phyloP scores from a whole-genome alignment of 257 asterid species.

The Cynanchum wilfordii region DNA sequence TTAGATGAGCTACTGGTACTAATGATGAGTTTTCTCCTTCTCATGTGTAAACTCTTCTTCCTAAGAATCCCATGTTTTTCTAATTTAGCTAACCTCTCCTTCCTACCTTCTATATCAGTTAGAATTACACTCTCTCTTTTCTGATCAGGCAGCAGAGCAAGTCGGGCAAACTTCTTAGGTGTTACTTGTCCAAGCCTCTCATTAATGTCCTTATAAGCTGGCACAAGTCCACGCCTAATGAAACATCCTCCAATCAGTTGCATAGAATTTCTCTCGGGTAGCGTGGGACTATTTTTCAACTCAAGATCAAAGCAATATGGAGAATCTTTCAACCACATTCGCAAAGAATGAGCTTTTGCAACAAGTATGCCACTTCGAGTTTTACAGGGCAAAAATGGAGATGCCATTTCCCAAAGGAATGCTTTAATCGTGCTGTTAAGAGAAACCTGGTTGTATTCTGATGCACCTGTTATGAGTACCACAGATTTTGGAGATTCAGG shows the following conservation, averaged over 20 bases:
- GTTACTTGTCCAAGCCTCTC: conserved; percentile 74
- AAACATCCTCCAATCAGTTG: conserved; percentile 83
- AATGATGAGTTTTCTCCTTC: conserved; percentile 34
- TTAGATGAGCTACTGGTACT: conserved; percentile 21
- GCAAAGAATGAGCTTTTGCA: conserved; percentile 81
- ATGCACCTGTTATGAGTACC: conserved; percentile 74
- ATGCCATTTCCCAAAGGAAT: conserved; percentile 96
- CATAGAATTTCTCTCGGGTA: conserved; percentile 73
- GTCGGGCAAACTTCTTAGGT: conserved; percentile 84
- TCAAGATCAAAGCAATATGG: conserved; percentile 89
- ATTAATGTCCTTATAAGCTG: conserved; percentile 77
- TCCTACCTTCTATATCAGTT: conserved; percentile 63
- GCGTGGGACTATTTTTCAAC: conserved; percentile 60
- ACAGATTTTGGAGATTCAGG: conserved; percentile 95
- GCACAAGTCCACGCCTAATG: conserved; percentile 81
- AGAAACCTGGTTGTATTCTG: conserved; percentile 78
- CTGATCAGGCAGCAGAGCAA: conserved; percentile 76
- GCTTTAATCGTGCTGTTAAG: conserved; percentile 75
- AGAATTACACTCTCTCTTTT: conserved; percentile 52
- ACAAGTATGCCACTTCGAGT: conserved; percentile 71
- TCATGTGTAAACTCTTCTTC: conserved; percentile 27
- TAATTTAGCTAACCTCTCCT: conserved; percentile 55
- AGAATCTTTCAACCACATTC: conserved; percentile 92
- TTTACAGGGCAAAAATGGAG: conserved; percentile 87
- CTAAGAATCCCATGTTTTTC: conserved; percentile 26